Evolutionary conservation across 2,329 filamentous ascomycete species (phyloP).

Genomic region (Alternaria arbusti): DNA sequence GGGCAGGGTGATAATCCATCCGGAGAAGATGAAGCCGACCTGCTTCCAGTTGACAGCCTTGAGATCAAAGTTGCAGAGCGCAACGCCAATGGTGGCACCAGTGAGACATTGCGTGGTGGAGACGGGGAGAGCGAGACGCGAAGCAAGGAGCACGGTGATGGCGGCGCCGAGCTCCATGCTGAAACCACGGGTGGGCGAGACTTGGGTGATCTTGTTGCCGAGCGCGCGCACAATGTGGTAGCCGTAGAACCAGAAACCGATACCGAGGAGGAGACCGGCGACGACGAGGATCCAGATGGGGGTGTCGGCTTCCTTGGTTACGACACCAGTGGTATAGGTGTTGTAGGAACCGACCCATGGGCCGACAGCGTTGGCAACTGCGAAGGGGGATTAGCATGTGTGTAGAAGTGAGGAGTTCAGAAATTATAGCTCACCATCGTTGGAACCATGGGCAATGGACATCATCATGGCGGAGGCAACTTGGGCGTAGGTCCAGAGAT

Average conservation of each 20-base stretch:
- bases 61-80: slow-evolving; percentile 41
- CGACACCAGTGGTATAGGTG: slow-evolving; percentile 61
- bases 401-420: accelerated
- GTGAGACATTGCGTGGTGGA: slow-evolving; percentile 67
- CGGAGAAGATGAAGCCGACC: slow-evolving; percentile 50
- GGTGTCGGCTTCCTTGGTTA: slow-evolving; percentile 57
- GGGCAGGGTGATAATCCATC: slow-evolving; percentile 54
- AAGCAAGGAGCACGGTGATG: slow-evolving; percentile 68
- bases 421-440: slow-evolving; percentile 52
- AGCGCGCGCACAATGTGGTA: slow-evolving; percentile 69
- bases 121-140: slow-evolving; percentile 66
- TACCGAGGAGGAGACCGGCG: slow-evolving; percentile 59
- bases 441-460: slow-evolving; percentile 74
- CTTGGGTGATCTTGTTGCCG: slow-evolving; percentile 66
- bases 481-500: slow-evolving; percentile 55
- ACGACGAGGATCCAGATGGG: slow-evolving; percentile 67
- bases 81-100: slow-evolving; percentile 33
- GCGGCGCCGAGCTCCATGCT: slow-evolving; percentile 54
- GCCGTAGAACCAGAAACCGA: slow-evolving; percentile 67
- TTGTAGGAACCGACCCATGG: slow-evolving; percentile 69
- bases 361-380: slow-evolving; percentile 60
- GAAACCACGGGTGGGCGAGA: slow-evolving; percentile 63
- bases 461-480: slow-evolving; percentile 68
- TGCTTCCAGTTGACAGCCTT: slow-evolving; percentile 54
- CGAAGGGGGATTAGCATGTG: neutral